Evolutionary conservation across 352 stramenopile genomes (phyloP), one percentile per base, ranked within the genome.

Genomic region (Thraustochytrium sp.): DNA sequence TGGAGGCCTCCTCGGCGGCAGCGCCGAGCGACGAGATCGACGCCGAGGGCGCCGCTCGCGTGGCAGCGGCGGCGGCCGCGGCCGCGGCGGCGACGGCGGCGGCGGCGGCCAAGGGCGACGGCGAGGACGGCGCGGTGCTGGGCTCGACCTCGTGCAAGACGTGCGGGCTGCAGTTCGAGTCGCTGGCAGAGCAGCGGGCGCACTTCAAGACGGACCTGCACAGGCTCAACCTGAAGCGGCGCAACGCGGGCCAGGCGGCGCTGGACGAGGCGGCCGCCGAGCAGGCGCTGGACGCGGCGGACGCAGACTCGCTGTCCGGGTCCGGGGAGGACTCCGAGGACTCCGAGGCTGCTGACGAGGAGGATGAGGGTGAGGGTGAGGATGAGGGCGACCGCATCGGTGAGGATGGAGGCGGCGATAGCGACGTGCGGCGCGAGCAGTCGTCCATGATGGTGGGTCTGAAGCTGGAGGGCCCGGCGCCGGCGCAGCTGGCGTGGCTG

Each of bases 161-260:
- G 44, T 84, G 75, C 49, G 59, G 13, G 9, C 18, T 84, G 38
- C 3, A 31, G 1, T 84, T 84, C 26, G 59, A 83, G 23, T 34
- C 85, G 1, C 44, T 80, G 13, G 2, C 0, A 18, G 36, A 48
- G 44, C 75, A 84, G 61, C n/a, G 75, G 11, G 55, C 38, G 36
- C 75, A 84, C 59, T 84, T 84, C 18, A 84, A 73, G n/a, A 84
- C 40, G 23, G 61, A 75, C 31, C n/a, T 84, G 4, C 75, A 84
- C 59, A 40, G 55, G 16, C 3, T 84, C 36, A 84, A 84, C 44
- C 61, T 84, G 13, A 84, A 84, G 36, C 40, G 61, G 5, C 37
- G 51, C 23, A n/a, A 42, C 21, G 68, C 68, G 16, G 51, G 51
- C 48, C 76, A 80, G 42, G 3, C 68, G 1, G 21, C 53, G 42